These are phyloP conservation scores for Santalum album DNA, from an alignment of 164 flowering plant genomes.

Conservation along the genomic window DNA sequence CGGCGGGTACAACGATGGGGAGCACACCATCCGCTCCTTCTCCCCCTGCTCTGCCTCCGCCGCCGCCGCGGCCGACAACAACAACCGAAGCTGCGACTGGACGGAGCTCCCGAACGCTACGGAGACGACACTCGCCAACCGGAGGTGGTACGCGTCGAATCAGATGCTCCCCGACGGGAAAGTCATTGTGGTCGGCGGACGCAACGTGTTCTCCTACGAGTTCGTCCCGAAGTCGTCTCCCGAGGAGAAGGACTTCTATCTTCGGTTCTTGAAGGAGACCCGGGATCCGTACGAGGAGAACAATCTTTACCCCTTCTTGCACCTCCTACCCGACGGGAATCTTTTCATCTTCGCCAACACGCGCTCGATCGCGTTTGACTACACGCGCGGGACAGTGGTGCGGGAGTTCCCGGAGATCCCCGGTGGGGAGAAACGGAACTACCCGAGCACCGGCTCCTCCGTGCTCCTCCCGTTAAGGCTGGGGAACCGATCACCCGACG, in stretches of 20 bases:
- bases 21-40: constrained; percentile 40
- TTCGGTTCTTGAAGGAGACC: constrained; percentile 48
- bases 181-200: constrained; percentile 66
- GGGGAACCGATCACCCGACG: constrained; percentile 8
- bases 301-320: constrained; percentile 88
- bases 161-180: constrained; percentile 75
- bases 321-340: constrained; percentile 64
- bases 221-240: constrained; percentile 40
- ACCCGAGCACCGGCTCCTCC: constrained; percentile 83
- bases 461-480: constrained; percentile 51
- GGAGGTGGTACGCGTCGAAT: constrained; percentile 74
- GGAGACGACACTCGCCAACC: constrained; percentile 20
- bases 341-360: constrained; percentile 76
- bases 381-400: constrained; percentile 25
- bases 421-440: constrained; percentile 43
- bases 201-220: constrained; percentile 57
- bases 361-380: constrained; percentile 53
- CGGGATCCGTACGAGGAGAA: constrained; percentile 39
- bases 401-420: constrained; percentile 55
- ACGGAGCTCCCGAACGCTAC: constrained; percentile 23
- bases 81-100: constrained; percentile 54
- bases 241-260: constrained; percentile 6
- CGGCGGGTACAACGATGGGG: constrained; percentile 73
- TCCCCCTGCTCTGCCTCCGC: constrained; percentile 24
- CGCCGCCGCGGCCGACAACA: constrained; percentile 9